Base-by-base conservation (phyloP, 768 basidiomycete genomes). In the Coprinopsis cinerea region DNA sequence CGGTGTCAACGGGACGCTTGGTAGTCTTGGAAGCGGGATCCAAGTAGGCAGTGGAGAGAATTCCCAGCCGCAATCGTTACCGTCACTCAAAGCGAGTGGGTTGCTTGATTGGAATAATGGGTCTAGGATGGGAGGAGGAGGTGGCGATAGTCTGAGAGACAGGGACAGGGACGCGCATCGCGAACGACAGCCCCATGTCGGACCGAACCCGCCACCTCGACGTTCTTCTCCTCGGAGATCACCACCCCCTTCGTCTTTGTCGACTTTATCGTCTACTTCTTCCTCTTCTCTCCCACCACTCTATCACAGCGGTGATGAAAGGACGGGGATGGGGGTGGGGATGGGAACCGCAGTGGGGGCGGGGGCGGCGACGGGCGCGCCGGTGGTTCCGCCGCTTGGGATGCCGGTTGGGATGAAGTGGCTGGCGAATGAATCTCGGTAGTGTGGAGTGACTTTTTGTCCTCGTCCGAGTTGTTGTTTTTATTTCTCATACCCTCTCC, bases 1-100 rank as follows among this genome's bases (percentile, higher is more conserved):
- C n/a, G n/a, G n/a, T n/a, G n/a, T 46, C 34, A n/a, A n/a, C n/a
- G n/a, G n/a, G n/a, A n/a, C n/a, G n/a, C n/a, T n/a, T n/a, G n/a
- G n/a, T n/a, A n/a, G n/a, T n/a, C n/a, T n/a, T n/a, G n/a, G n/a
- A n/a, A n/a, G n/a, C n/a, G n/a, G n/a, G n/a, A n/a, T n/a, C n/a
- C n/a, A n/a, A n/a, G n/a, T n/a, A n/a, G n/a, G n/a, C 6, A 28
- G 27, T 34, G 61, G 59, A 26, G 68, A 71, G 22, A 63, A 62
- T 18, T 55, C 60, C 26, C 75, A n/a, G n/a, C n/a, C n/a, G n/a
- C n/a, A 68, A 55, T 79, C 82, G 17, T 65, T 88, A 51, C 86
- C 86, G 26, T 88, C 86, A 30, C 67, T 88, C 47, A 88, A 87
- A 64, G 78, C 81, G 26, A 85, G 83, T 55, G 86, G 86, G 18